Percentiles rank a stretch among this genome's conserved stretches.
Evolutionary conservation across 2,329 filamentous ascomycete species (phyloP).

Genomic region (Colletotrichum melonis): DNA sequence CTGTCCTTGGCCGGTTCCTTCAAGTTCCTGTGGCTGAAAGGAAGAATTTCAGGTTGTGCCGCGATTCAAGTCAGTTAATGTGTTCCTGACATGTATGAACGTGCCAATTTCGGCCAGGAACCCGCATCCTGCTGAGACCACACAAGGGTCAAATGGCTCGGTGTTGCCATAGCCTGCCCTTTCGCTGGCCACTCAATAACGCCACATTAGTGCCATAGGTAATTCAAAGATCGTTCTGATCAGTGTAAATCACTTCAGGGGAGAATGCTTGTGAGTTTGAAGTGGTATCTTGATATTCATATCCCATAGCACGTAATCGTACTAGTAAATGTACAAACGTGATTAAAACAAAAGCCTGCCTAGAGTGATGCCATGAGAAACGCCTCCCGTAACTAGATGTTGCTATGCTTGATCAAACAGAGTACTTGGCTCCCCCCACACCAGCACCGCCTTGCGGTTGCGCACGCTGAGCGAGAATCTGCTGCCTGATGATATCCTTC

Average conservation of each 20-base stretch:
- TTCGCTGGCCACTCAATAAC: too few species aligned
- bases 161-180: too few species aligned
- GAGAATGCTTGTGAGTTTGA: background rate
- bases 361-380: background rate
- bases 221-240: background rate
- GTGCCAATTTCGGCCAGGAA: too few species aligned
- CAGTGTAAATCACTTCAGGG: background rate
- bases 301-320: conserved; percentile 9
- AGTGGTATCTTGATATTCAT: conserved; percentile 29
- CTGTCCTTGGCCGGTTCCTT: background rate
- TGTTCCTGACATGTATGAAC: too few species aligned
- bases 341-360: background rate
- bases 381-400: background rate
- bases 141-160: too few species aligned
- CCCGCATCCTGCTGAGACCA: too few species aligned
- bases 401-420: conserved; percentile 1
- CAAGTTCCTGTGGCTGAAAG: background rate
- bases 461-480: conserved; percentile 7
- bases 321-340: background rate
- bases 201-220: background rate
- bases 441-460: background rate
- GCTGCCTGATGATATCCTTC: conserved; percentile 28
- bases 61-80: background rate
- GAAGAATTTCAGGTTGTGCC: background rate
- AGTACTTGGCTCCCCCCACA: conserved; percentile 5